Percentiles rank a stretch among this genome's conserved stretches.
phyloP scores from a whole-genome alignment of 805 yeast species.

The Candida sakaeoensis region DNA sequence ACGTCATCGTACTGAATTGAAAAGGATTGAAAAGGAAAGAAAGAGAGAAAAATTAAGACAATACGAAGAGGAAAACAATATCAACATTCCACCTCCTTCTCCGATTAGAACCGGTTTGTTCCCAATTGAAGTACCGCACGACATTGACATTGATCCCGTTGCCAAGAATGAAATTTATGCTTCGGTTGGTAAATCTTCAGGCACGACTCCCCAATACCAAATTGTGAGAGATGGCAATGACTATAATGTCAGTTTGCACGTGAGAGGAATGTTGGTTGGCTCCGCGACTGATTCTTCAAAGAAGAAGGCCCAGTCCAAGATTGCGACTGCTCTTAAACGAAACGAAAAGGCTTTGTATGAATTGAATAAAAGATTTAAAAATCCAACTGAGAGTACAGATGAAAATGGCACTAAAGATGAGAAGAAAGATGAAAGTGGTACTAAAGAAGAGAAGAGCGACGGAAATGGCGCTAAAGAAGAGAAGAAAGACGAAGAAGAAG shows the following conservation, averaged over 20 bases:
- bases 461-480: too few relatives aligned
- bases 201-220: constrained; percentile 32
- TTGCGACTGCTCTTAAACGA: constrained; percentile 36
- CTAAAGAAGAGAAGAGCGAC: background rate
- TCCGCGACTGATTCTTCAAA: constrained; percentile 32
- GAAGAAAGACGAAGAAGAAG: too few relatives aligned
- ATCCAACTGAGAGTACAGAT: background rate
- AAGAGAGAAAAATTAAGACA: constrained; percentile 3
- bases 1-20: constrained; percentile 4
- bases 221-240: constrained; percentile 20
- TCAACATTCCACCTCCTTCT: constrained; percentile 7
- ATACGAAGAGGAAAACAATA: constrained; percentile 1
- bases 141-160: constrained; percentile 23
- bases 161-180: constrained; percentile 42
- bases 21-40: constrained; percentile 2
- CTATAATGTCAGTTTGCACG: constrained; percentile 26
- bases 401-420: constrained; percentile 1
- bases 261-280: constrained; percentile 27
- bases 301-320: constrained; percentile 38
- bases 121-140: constrained; percentile 26
- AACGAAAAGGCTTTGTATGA: constrained; percentile 10
- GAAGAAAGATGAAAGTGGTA: background rate
- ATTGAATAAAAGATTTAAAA: constrained; percentile 8
- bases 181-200: constrained; percentile 30
- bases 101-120: constrained; percentile 14